phyloP scores from a whole-genome alignment of 352 stramenopile genomes.

The Phytophthora pseudosyringae region DNA sequence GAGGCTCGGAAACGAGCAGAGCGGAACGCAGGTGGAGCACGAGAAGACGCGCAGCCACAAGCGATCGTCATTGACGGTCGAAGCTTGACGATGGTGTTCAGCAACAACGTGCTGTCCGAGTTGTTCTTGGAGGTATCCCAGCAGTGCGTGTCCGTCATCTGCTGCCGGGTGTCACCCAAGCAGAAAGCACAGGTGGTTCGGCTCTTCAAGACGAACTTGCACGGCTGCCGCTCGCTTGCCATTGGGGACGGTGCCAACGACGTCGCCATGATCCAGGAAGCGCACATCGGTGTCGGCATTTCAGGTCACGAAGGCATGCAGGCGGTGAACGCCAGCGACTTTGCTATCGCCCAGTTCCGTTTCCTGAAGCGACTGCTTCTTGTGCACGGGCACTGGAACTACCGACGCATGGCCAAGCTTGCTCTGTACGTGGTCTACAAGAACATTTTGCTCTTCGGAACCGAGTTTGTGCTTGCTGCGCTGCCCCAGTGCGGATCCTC shows the following conservation, averaged over 20 bases:
- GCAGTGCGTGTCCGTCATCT: slow-evolving; percentile 88
- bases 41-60: slow-evolving; percentile 31
- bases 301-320: slow-evolving; percentile 99
- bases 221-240: slow-evolving; percentile 90
- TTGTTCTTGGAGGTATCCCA: slow-evolving; percentile 89
- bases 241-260: slow-evolving; percentile 99
- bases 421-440: slow-evolving; percentile 99
- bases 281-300: slow-evolving; percentile 98
- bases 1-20: slow-evolving; percentile 49
- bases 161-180: slow-evolving; percentile 92
- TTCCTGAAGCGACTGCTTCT: slow-evolving; percentile 96
- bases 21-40: slow-evolving; percentile 17
- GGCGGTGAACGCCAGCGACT: slow-evolving; percentile 98
- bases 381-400: slow-evolving; percentile 99
- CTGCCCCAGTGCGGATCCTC: slow-evolving; percentile 65
- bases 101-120: slow-evolving; percentile 69
- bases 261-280: slow-evolving; percentile 99
- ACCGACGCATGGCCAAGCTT: slow-evolving; percentile 95
- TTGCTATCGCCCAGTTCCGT: slow-evolving; percentile 98
- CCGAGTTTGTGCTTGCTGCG: slow-evolving; percentile 90
- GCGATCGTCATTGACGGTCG: slow-evolving; percentile 81
- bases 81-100: slow-evolving; percentile 81
- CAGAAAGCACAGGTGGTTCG: slow-evolving; percentile 92
- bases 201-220: slow-evolving; percentile 86
- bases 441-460: slow-evolving; percentile 93